These are phyloP conservation scores for Carex scoparia DNA, from an alignment of 176 grass and related monocot genomes.

Conservation along the genomic window DNA sequence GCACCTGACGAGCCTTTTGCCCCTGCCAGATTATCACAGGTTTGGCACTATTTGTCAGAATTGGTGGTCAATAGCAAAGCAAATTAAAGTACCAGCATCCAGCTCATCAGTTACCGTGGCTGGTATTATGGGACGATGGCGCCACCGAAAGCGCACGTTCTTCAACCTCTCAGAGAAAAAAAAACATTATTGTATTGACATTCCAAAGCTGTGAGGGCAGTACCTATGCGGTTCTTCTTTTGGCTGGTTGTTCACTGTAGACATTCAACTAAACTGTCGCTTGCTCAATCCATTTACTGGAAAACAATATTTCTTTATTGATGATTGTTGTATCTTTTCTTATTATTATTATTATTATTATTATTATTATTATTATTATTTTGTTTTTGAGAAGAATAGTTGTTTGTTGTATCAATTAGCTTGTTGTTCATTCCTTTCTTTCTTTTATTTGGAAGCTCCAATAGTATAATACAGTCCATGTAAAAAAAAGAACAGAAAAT, in stretches of 20 bases:
- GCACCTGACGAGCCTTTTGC: neutral
- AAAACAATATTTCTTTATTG: neutral
- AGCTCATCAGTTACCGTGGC: neutral
- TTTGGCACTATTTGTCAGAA: neutral
- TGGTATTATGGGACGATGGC: neutral
- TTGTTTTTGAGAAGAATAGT: neutral
- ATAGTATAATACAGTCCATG: too few species aligned
- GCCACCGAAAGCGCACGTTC: neutral
- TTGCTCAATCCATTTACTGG: slow-evolving; percentile 15
- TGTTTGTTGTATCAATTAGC: neutral
- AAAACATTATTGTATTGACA: neutral
- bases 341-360: neutral
- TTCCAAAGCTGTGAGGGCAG: neutral
- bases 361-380: neutral
- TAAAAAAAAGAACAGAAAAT: too few species aligned
- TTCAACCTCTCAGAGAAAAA: neutral
- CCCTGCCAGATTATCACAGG: neutral
- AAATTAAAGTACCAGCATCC: neutral
- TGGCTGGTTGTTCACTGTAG: neutral
- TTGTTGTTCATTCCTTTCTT: neutral
- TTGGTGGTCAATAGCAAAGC: neutral
- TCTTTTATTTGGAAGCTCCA: too few species aligned
- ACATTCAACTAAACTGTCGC: neutral
- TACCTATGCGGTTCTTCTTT: neutral
- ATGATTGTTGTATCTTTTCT: neutral